A percentile compares a stretch with the other conserved stretches of the same genome.
phyloP scores from a whole-genome alignment of 2,329 filamentous ascomycete genomes.

The Chrysoporthe cubensis region DNA sequence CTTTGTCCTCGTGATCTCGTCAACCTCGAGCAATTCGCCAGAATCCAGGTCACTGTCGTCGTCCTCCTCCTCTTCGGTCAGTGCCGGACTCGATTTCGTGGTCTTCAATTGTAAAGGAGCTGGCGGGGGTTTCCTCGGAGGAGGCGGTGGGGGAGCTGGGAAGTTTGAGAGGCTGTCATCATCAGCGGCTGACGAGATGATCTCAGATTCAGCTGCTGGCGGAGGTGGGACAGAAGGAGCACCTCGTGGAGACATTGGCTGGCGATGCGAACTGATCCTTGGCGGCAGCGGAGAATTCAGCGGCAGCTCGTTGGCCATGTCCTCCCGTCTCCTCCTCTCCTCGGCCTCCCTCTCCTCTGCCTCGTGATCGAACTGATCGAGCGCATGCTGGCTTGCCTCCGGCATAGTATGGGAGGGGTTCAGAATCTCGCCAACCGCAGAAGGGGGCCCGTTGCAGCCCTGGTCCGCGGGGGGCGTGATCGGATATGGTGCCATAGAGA shows the following conservation, averaged over 20 bases:
- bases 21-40: constrained; percentile 74
- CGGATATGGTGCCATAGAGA: constrained; percentile 64
- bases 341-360: constrained; percentile 54
- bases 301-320: constrained; percentile 51
- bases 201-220: constrained; percentile 36
- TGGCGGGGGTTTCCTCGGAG: constrained; percentile 80
- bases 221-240: constrained; percentile 47
- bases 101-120: constrained; percentile 76
- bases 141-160: constrained; percentile 57
- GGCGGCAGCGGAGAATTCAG: constrained; percentile 58
- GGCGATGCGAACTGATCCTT: constrained; percentile 58
- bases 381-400: constrained; percentile 61
- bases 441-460: constrained; percentile 40
- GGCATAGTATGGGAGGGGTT: constrained; percentile 64
- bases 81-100: constrained; percentile 36
- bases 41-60: constrained; percentile 77
- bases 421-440: constrained; percentile 55
- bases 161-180: constrained; percentile 55
- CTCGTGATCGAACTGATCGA: constrained; percentile 60
- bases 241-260: constrained; percentile 59
- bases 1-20: constrained; percentile 62
- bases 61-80: constrained; percentile 63
- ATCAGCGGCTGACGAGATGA: constrained; percentile 48
- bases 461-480: constrained; percentile 66
- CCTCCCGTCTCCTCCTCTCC: constrained; percentile 49